Percentiles rank a stretch among this genome's conserved stretches.
Evolutionary conservation across 1,284 basidiomycete species (phyloP).

Genomic region (Papiliotrema laurentii): DNA sequence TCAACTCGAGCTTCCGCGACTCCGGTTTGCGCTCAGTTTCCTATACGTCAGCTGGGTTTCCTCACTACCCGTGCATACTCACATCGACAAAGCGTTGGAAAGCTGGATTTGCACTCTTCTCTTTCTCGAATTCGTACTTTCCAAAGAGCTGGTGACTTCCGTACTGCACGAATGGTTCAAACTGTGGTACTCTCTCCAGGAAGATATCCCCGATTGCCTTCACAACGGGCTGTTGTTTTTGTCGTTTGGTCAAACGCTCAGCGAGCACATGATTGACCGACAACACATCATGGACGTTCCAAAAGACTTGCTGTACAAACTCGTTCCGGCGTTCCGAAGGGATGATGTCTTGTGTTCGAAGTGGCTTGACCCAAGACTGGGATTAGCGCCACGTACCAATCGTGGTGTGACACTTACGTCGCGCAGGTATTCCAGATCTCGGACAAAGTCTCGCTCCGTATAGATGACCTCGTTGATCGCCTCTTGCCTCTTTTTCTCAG

Average conservation of each 20-base stretch:
- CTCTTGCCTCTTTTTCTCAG: constrained; percentile 94
- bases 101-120: constrained; percentile 86
- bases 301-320: constrained; percentile 93
- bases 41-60: constrained; percentile 46
- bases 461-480: constrained; percentile 99
- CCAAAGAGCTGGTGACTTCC: constrained; percentile 97
- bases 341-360: constrained; percentile 69
- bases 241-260: constrained; percentile 90
- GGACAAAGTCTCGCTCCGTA: constrained; percentile 95
- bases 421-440: constrained; percentile 95
- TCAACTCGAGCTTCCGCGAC: constrained; percentile 93
- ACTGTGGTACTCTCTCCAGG: constrained; percentile 80
- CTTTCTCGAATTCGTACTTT: constrained; percentile 98
- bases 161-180: constrained; percentile 89
- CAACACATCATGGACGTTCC: constrained; percentile 95
- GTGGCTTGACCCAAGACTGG: constrained; percentile 84
- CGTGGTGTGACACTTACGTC: constrained; percentile 59
- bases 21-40: constrained; percentile 87
- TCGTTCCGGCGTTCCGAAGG: constrained; percentile 71
- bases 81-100: constrained; percentile 97
- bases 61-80: constrained; percentile 7
- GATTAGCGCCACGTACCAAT: constrained; percentile 4
- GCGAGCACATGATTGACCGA: constrained; percentile 82
- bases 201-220: constrained; percentile 90
- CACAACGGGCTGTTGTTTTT: constrained; percentile 90